Conservation (phyloP, 2,329 filamentous ascomycete species). For the Exophiala lecanii-corni region DNA sequence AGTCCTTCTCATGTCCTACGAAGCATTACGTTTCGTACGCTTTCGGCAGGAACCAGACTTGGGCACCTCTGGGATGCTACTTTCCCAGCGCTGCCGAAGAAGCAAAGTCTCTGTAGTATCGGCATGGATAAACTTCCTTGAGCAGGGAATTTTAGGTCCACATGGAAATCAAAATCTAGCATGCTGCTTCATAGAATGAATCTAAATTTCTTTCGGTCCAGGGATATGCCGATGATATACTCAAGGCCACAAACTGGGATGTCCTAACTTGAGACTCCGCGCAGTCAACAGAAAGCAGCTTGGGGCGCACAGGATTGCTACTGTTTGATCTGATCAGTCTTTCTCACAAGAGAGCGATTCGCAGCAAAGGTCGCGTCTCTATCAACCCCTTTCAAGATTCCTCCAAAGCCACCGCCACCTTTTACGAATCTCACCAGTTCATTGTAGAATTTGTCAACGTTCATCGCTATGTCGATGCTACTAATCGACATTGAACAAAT, state of each 20-base stretch:
- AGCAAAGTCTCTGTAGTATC: conserved; percentile 92
- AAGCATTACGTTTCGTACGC: too few species aligned
- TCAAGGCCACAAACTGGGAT: too few species aligned
- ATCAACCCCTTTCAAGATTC: conserved; percentile 68
- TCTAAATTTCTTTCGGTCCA: too few species aligned
- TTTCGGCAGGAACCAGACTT: too few species aligned
- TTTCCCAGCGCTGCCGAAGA: conserved; percentile 85
- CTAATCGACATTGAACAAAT: too few species aligned
- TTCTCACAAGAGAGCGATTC: conserved; percentile 71
- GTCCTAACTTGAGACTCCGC: too few species aligned
- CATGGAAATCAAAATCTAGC: conserved; percentile 71
- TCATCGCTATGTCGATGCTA: too few species aligned
- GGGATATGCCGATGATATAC: too few species aligned
- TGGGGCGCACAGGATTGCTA: conserved; percentile 83
- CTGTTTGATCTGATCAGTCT: conserved; percentile 76
- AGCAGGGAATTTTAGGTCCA: conserved; percentile 89
- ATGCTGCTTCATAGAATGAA: conserved; percentile 50
- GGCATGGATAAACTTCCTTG: conserved; percentile 90
- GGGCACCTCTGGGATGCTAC: conserved; percentile 71
- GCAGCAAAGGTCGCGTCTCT: conserved; percentile 73
- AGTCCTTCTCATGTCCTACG: too few species aligned
- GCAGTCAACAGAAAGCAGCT: conserved; percentile 86
- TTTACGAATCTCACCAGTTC: conserved; percentile 89
- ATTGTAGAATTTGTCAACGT: too few species aligned
- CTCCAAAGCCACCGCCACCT: conserved; percentile 84